phyloP scores from a whole-genome alignment of 257 asterid species.

The Vinca minor region DNA sequence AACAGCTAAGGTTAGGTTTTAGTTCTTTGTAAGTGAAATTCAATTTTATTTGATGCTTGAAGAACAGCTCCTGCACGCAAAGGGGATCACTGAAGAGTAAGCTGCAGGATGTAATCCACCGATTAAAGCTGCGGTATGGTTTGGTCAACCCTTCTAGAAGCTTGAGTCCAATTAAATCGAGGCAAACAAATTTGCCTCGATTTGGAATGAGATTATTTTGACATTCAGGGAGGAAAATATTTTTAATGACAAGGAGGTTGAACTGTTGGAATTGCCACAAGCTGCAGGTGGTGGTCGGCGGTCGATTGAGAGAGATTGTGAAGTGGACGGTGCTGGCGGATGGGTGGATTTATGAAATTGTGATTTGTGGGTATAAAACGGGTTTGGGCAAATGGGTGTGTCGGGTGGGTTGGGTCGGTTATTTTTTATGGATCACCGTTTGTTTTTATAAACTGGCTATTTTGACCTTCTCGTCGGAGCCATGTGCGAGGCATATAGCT shows the following conservation, averaged over 20 bases:
- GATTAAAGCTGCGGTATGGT: conserved; percentile 93
- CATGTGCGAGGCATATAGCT: no score
- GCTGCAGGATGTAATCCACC: conserved; percentile 72
- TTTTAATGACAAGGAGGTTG: conserved; percentile 69
- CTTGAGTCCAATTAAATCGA: conserved; percentile 90
- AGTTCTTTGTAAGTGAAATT: conserved; percentile 94
- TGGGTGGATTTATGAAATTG: no score
- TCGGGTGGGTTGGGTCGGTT: no score
- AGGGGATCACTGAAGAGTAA: conserved; percentile 73
- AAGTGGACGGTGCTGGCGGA: no score
- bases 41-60: conserved; percentile 97
- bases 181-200: conserved; percentile 89
- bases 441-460: no score
- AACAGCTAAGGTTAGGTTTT: conserved; percentile 89
- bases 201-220: conserved; percentile 88
- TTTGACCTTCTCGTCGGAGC: no score
- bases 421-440: no score
- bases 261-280: no score
- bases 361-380: no score
- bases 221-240: conserved; percentile 93
- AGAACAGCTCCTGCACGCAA: conserved; percentile 78
- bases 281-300: no score
- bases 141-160: conserved; percentile 85
- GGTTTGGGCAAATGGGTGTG: no score
- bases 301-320: no score